Evolutionary conservation across 2,329 filamentous ascomycete species (phyloP), one percentile per base, ranked within the genome.

Genomic region (Myriosclerotinia curreyana): DNA sequence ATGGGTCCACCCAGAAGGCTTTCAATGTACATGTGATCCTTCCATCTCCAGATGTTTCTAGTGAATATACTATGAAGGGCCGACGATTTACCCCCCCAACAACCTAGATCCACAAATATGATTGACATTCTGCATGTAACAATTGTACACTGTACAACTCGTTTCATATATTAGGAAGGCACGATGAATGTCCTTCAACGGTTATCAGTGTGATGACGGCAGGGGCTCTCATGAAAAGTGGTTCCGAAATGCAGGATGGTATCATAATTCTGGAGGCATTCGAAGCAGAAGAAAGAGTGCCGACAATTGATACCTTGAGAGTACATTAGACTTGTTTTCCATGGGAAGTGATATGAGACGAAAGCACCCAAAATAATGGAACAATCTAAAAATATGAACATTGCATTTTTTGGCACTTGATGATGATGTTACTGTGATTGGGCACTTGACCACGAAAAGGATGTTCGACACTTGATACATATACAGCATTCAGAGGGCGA

Each of bases 131-230:
- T 15, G 4, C 22, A 28, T 28, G 12, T 49, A 49, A 25, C 8
- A 2, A 15, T 49, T 42, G 40, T 15, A 42, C 15, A 42, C 40
- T 42, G 40, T 42, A 42, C 11, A 38, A 38, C 9, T 52, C n/a
- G 34, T 36, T 34, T 52, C 36, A 55, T 42, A 8, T 22, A 14
- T 6, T 22, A 42, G 44, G n/a, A 51, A 51, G 14, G 44, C 11
- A 51, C 40, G 38, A 31, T 28, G 25, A 25, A 25, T 55, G 17
- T 38, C 25, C 17, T 12, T 12, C 28, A 49, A 12, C 42, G 9
- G 12, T 51, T 25, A 40, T 28, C 14, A 9, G 34, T 54, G 40
- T 46, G 28, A 44, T 55, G 46, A 54, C n/a, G 20, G 59, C 59
- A 55, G 59, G 59, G 46, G 5, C 25, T 15, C 14, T n/a, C 49